Base-by-base conservation (phyloP, 148 eudicot species). In the Chenopodium suecicum region DNA sequence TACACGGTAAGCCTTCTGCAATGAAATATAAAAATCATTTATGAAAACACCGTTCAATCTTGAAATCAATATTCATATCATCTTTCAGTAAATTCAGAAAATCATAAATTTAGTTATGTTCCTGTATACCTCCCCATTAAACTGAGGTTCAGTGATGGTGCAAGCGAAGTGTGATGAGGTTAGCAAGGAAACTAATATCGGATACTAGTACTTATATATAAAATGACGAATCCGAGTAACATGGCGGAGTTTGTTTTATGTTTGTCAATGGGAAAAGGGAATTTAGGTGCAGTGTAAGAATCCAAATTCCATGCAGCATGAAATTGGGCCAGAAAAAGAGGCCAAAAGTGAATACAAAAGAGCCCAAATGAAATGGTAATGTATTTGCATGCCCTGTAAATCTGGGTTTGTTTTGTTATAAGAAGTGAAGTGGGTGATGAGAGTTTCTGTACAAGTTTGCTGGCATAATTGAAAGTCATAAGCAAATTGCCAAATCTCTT, bases 381-480 rank as follows among this genome's bases (percentile, higher is more conserved):
- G 60, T 23, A 7, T 20, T 83, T 79, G 85, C 85, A 79, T 83
- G 85, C 29, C 64, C 82, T 83, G 82, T 60, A 79, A 74, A 66
- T 79, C 73, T 72, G 78, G 77, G 50, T 48, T 48, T 78, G 72
- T 78, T 83, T 78, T 77, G 41, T 68, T 25, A n/a, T 52, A 32
- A 76, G 69, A 71, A 44, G 75, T 47, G 56, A 14, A 14, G 62
- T 3, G 54, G 50, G 46, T 82, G 70, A 69, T 54, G 41, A 54
- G 52, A 56, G 62, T 56, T 56, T 56, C 62, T 14, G 62, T n/a
- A 62, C 25, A 62, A 17, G 47, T 11, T 47, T 50, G 79, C 44
- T 82, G 79, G 54, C 79, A 60, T 6, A 20, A 66, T 73, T 77
- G 63, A 77, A 80, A 62, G 46, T 77, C 27, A 69, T 56, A 12